Evolutionary conservation across 2,329 filamentous ascomycete genomes (phyloP), one percentile per base, ranked within the genome.

Genomic region (Aspergillus felis): DNA sequence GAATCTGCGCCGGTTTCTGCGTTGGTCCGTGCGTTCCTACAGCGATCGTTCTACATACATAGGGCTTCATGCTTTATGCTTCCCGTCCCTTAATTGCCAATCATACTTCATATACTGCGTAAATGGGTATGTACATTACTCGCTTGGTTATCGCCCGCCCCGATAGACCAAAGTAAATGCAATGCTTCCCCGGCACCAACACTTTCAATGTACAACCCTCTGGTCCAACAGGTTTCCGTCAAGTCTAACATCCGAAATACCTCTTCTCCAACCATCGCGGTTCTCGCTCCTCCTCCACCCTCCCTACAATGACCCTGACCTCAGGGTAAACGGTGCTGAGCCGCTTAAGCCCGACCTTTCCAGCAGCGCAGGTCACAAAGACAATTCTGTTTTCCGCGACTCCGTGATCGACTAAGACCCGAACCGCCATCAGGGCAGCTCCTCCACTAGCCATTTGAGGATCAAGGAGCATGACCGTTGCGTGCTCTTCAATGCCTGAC

Each of bases 371-470:
- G 3, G 93, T 96, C 42, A 96, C 92, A 71, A 97, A 88, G 35
- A 97, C 90, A 63, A 99, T 96, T 63, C 83, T 87, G 49, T 91
- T 84, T 70, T 94, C 87, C 5, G 85, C 78, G 6, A 97, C 92
- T 10, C 94, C 94, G 69, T 97, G 92, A 72, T 99, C 94, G 17
- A 96, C 86, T 54, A 99, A 79, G n/a, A 97, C 91, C 69, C 94
- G 89, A 46, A 97, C 92, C 0, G 94, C 92, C 94, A 99, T 99
- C 57, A 99, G 78, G 4, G 85, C 86, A 12, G 86, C 85, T 38
- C 92, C 93, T 47, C 94, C 94, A 60, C 88, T 92, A 27, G 91
- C 91, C 89, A 97, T 97, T 71, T 99, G 94, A 14, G 92, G 88
- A 73, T 97, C 94, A 22, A 97, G 79, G 7, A 99, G 80, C 59